These are phyloP conservation scores for Hyphodiscus hymeniophilus DNA, from an alignment of 495 filamentous ascomycete genomes.

Conservation along the genomic window DNA sequence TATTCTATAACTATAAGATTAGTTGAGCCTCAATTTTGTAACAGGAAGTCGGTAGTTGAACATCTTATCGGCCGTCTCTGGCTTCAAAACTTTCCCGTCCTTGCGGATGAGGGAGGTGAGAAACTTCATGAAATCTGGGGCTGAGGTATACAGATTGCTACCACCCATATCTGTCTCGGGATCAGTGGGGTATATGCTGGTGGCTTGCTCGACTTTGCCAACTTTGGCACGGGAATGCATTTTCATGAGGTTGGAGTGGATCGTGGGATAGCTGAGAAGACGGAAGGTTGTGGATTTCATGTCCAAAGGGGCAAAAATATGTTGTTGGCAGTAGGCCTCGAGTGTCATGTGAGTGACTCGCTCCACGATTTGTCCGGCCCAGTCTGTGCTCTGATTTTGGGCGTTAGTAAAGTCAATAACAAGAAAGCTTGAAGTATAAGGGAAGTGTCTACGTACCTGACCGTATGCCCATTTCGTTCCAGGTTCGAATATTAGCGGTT, in stretches of 20 bases:
- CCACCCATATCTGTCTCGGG: constrained; percentile 1
- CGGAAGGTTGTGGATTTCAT: constrained; percentile 44
- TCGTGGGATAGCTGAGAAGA: constrained; percentile 30
- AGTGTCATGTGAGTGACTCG: constrained; percentile 40
- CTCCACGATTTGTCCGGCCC: constrained; percentile 39
- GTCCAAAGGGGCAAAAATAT: constrained; percentile 47
- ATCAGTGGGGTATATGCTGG: not conserved
- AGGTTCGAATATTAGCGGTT: constrained; percentile 38
- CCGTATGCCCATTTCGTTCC: constrained; percentile 41
- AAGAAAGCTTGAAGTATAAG: too few relatives aligned
- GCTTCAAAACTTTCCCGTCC: constrained; percentile 34
- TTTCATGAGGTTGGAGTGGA: constrained; percentile 12
- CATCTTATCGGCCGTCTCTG: constrained; percentile 33
- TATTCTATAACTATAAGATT: too few relatives aligned
- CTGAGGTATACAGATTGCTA: constrained; percentile 5
- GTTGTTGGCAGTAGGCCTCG: constrained; percentile 46
- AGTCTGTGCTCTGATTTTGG: constrained; percentile 41
- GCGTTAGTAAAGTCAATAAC: too few relatives aligned
- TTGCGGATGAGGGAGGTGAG: constrained; percentile 24
- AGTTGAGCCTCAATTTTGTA: too few relatives aligned
- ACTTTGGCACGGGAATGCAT: not conserved
- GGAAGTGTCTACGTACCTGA: too few relatives aligned
- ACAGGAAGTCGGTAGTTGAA: constrained; percentile 29
- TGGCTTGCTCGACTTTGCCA: not conserved
- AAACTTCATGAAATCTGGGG: not conserved